A percentile compares a stretch with the other conserved stretches of the same genome.
These are phyloP conservation scores for Ceratocystis harringtonii DNA, from an alignment of 2,329 filamentous ascomycete species.

Conservation along the genomic window DNA sequence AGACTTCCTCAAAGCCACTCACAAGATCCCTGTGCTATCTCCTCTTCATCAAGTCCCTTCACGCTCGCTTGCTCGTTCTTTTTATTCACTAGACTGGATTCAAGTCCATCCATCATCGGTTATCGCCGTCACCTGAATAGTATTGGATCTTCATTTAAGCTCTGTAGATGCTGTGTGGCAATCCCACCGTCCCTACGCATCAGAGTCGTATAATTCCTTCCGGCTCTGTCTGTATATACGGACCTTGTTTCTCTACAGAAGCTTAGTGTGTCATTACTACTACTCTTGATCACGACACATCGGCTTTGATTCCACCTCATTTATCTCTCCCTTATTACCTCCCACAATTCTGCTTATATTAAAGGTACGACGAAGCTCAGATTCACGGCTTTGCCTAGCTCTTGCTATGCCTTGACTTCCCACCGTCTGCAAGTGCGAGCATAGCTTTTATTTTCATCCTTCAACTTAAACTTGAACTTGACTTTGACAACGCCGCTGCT, in stretches of 20 bases:
- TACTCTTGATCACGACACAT: neutral
- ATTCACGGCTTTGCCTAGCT: neutral
- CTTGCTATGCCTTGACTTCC: constrained; percentile 2
- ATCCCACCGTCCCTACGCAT: neutral
- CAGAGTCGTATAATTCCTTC: neutral
- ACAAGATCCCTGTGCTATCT: neutral
- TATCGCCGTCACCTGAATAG: neutral
- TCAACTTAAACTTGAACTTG: neutral
- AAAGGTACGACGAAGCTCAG: neutral
- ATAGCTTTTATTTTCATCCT: neutral
- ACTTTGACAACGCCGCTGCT: neutral
- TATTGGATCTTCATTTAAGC: neutral
- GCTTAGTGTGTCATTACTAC: neutral
- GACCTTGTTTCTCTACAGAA: neutral
- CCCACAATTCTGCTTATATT: neutral
- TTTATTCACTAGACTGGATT: neutral
- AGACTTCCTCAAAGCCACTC: neutral
- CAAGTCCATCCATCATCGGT: neutral
- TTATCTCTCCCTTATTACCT: neutral
- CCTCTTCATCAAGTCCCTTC: neutral
- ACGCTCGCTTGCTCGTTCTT: neutral
- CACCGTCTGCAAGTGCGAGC: neutral
- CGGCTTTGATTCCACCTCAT: neutral
- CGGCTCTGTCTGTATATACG: neutral
- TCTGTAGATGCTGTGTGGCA: neutral